Evolutionary conservation across 2,329 filamentous ascomycete species (phyloP).

Genomic region (Orbilia blumenaviensis): DNA sequence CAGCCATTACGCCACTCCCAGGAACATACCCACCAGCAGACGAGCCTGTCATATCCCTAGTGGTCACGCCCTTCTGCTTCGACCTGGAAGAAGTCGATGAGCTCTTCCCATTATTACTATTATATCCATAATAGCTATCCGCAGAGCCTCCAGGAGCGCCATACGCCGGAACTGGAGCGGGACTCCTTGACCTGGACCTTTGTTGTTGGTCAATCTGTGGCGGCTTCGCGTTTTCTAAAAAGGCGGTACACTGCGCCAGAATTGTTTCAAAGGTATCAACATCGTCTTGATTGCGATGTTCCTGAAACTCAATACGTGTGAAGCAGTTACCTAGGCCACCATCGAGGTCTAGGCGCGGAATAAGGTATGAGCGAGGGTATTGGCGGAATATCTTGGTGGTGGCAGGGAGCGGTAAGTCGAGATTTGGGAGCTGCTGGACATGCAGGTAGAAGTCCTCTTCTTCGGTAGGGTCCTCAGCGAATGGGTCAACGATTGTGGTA

Average conservation of each 20-base stretch:
- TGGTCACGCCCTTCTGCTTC: conserved; percentile 17
- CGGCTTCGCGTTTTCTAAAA: conserved; percentile 82
- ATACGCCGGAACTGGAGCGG: conserved; percentile 20
- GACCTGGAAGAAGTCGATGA: conserved; percentile 24
- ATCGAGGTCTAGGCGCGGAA: conserved; percentile 92
- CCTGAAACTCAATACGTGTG: conserved; percentile 89
- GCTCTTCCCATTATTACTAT: conserved; percentile 10
- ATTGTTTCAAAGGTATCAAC: conserved; percentile 97
- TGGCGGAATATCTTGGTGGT: conserved; percentile 98
- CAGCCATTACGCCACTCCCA: conserved; percentile 40
- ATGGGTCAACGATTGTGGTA: conserved; percentile 73
- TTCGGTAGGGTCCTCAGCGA: conserved; percentile 64
- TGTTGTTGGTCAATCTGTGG: conserved; percentile 62
- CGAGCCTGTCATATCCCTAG: conserved; percentile 37
- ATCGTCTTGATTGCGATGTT: conserved; percentile 82
- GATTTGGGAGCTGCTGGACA: conserved; percentile 89
- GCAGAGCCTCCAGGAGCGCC: conserved; percentile 23
- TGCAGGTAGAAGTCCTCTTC: conserved; percentile 98
- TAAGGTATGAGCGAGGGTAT: conserved; percentile 88
- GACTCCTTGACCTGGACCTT: conserved; percentile 57
- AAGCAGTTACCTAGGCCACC: conserved; percentile 78
- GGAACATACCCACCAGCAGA: conserved; percentile 40
- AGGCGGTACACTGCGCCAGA: conserved; percentile 94
- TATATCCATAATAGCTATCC: conserved; percentile 23
- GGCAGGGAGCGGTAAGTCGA: conserved; percentile 90